Evolutionary conservation across 2,329 filamentous ascomycete species (phyloP).

Genomic region (Paecilomyces formosus): DNA sequence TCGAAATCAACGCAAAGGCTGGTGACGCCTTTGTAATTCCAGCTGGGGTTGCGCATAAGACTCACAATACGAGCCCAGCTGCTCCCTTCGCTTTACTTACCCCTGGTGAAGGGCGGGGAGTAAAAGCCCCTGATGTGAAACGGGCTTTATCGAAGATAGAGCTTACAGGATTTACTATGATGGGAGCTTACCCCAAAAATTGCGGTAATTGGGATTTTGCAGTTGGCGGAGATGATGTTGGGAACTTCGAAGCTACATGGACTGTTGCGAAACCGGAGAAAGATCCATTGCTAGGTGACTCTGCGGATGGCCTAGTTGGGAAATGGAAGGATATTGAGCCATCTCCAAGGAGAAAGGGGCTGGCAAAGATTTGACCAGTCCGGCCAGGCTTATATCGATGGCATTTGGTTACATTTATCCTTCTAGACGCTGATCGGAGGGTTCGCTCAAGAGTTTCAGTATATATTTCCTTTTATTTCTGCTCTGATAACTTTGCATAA

Average conservation of each 20-base stretch:
- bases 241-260: conserved; percentile 40
- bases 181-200: conserved; percentile 48
- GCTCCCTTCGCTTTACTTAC: conserved; percentile 36
- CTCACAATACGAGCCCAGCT: conserved; percentile 35
- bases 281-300: conserved; percentile 43
- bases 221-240: conserved; percentile 37
- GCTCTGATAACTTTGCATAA: too few relatives aligned
- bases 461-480: too few relatives aligned
- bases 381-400: too few relatives aligned
- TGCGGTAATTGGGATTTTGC: conserved; percentile 46
- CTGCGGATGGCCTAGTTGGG: conserved; percentile 28
- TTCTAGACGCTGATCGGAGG: too few relatives aligned
- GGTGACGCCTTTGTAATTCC: conserved; percentile 56
- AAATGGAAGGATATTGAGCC: conserved; percentile 18
- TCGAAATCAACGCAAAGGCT: conserved; percentile 40
- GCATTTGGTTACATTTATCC: too few relatives aligned
- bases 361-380: neutral
- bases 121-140: conserved; percentile 24
- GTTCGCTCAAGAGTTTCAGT: too few relatives aligned
- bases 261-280: conserved; percentile 34
- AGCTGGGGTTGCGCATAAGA: conserved; percentile 51
- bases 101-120: conserved; percentile 35
- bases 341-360: neutral
- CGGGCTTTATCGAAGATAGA: conserved; percentile 28
- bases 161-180: conserved; percentile 46